Evolutionary conservation across 805 yeast species (phyloP).

Genomic region (Metschnikowia orientalis): DNA sequence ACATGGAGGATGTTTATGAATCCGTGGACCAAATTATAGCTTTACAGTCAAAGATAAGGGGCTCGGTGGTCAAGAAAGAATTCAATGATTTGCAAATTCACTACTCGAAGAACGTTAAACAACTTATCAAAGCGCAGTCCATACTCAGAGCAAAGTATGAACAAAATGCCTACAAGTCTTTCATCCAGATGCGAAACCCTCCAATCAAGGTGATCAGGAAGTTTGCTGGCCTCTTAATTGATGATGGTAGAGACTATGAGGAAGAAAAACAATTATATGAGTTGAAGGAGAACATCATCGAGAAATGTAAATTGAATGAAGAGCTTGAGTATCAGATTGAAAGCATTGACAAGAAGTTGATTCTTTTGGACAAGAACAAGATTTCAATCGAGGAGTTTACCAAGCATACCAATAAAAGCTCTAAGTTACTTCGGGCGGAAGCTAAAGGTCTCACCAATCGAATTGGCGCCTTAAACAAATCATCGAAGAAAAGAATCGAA

Average conservation of each 20-base stretch:
- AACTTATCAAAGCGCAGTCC: constrained; percentile 71
- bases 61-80: constrained; percentile 38
- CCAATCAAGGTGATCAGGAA: constrained; percentile 70
- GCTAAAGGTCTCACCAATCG: constrained; percentile 17
- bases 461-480: constrained; percentile 28
- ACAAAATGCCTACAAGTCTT: constrained; percentile 66
- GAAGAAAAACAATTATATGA: constrained; percentile 68
- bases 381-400: constrained; percentile 71
- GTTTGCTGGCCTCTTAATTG: constrained; percentile 72
- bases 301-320: constrained; percentile 66
- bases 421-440: constrained; percentile 28
- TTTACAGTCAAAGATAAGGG: constrained; percentile 57
- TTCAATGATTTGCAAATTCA: constrained; percentile 28
- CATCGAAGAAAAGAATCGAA: constrained; percentile 52
- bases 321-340: constrained; percentile 69
- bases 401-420: constrained; percentile 37
- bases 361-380: constrained; percentile 72
- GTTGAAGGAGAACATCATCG: constrained; percentile 62
- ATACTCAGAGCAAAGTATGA: constrained; percentile 62
- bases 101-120: constrained; percentile 53
- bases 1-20: constrained; percentile 49
- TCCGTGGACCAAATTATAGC: constrained; percentile 34
- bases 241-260: constrained; percentile 67
- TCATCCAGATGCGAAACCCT: constrained; percentile 70
- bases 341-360: constrained; percentile 72